These are phyloP conservation scores for Moniliella sp. DNA, from an alignment of 1,284 basidiomycete genomes.

Conservation along the genomic window DNA sequence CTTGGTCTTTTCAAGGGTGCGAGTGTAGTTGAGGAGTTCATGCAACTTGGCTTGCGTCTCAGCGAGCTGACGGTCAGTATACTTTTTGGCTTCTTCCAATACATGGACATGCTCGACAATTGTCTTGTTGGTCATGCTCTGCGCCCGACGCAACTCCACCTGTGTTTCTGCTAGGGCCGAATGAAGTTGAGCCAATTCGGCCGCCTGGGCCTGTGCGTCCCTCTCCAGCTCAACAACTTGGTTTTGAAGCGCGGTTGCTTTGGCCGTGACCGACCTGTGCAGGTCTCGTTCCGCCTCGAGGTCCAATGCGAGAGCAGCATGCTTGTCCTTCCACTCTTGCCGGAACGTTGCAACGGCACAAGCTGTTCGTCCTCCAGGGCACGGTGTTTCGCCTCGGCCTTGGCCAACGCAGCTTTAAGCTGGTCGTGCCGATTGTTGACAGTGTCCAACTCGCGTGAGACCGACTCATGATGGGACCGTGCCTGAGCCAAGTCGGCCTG, in stretches of 20 bases:
- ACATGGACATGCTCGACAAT: constrained; percentile 97
- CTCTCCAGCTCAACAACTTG: constrained; percentile 42
- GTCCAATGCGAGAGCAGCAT: constrained; percentile 12
- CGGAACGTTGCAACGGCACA: constrained; percentile 18
- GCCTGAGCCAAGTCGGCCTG: constrained; percentile 48
- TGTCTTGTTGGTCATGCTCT: constrained; percentile 72
- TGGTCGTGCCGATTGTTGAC: constrained; percentile 61
- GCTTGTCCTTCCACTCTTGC: constrained; percentile 13
- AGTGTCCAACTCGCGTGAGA: constrained; percentile 32
- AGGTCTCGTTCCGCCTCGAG: too few relatives aligned
- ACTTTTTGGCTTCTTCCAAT: constrained; percentile 78
- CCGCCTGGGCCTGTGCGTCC: constrained; percentile 41
- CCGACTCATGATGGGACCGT: constrained; percentile 8
- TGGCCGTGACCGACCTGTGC: constrained; percentile 17
- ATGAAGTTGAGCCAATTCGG: constrained; percentile 42
- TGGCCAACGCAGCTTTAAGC: constrained; percentile 9
- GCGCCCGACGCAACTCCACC: constrained; percentile 37
- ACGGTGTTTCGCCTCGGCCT: constrained; percentile 39
- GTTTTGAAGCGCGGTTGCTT: constrained; percentile 28
- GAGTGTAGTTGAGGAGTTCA: constrained; percentile 52
- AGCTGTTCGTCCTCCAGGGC: constrained; percentile 21
- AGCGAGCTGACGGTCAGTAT: constrained; percentile 72
- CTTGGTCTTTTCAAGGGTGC: constrained; percentile 61
- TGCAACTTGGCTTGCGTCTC: constrained; percentile 58
- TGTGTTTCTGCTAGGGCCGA: constrained; percentile 45